Evolutionary conservation across 2,329 filamentous ascomycete genomes (phyloP), one percentile per base, ranked within the genome.

Genomic region (Aspergillus sp.): DNA sequence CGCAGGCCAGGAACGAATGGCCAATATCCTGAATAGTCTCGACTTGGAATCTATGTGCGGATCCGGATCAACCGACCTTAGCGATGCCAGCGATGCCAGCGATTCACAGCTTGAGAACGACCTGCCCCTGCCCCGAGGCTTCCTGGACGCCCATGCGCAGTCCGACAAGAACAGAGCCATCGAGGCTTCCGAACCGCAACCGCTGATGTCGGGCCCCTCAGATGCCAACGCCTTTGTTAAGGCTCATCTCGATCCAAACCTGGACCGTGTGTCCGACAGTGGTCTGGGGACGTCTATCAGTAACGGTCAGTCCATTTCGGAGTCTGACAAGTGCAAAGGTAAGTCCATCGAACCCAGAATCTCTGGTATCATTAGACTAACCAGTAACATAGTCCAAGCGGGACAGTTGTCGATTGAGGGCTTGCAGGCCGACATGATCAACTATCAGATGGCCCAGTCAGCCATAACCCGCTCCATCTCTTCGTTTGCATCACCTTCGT

Each of bases 231-330:
- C 50, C 74, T 75, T 64, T 30, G 9, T 27, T 69, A 74, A 49
- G 73, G 74, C 51, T 68, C 76, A 52, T 41, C 29, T 30, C 19
- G 36, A 65, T 77, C 52, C 79, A 76, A 75, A 74, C 39, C 77
- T 82, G 61, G 79, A 82, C 60, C 84, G 89, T 69, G 79, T 80
- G 49, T 93, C 88, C 10, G 90, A 96, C 71, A 94, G 89, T 65
- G 90, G 88, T 45, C 75, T 96, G 53, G 90, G 90, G 44, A 86
- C 88, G 39, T 95, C 89, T 38, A 76, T 95, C 59, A 79, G 75
- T 50, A 85, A 80, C 42, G 76, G 72, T 32, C 67, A 70, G 46
- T 73, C 71, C 47, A 52, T 61, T 39, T 44, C 56, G 29, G 57
- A 59, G 9, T 74, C 79, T 53, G 77, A 80, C 63, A 65, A 71